These are phyloP conservation scores for Rhodotorula graminis DNA, from an alignment of 768 basidiomycete genomes.

Conservation along the genomic window DNA sequence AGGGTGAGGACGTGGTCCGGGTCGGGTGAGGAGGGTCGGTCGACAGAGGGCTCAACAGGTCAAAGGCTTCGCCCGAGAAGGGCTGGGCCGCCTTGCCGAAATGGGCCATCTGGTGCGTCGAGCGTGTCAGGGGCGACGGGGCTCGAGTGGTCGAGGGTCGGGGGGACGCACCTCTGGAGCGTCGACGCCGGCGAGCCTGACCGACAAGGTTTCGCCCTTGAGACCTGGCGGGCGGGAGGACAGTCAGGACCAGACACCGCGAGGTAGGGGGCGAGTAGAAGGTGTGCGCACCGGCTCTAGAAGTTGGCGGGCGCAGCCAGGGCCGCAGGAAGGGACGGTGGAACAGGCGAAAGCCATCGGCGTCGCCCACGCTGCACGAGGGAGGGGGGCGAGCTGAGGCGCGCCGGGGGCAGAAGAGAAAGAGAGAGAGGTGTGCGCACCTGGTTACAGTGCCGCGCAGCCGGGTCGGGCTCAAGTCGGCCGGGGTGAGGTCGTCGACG, in stretches of 20 bases:
- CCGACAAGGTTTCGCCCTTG: constrained; percentile 73
- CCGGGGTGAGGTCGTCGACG: constrained; percentile 66
- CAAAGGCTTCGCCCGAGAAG: constrained; percentile 65
- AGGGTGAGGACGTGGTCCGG: background rate
- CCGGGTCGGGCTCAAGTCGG: constrained; percentile 60
- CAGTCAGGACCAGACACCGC: too few species aligned
- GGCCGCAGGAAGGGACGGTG: constrained; percentile 74
- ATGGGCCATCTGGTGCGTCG: constrained; percentile 59
- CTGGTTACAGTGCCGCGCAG: constrained; percentile 60
- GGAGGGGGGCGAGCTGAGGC: too few species aligned
- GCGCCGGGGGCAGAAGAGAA: too few species aligned
- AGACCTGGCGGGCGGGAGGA: constrained; percentile 53
- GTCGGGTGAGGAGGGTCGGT: background rate
- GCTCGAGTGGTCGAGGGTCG: too few species aligned
- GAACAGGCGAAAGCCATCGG: constrained; percentile 80
- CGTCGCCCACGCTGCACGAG: constrained; percentile 55
- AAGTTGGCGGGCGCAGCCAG: constrained; percentile 62
- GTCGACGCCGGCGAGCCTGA: constrained; percentile 85
- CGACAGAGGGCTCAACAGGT: constrained; percentile 49
- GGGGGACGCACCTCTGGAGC: constrained; percentile 68
- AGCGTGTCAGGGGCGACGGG: too few species aligned
- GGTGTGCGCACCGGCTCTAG: constrained; percentile 64
- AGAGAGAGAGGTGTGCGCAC: constrained; percentile 46
- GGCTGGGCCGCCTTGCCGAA: constrained; percentile 78
- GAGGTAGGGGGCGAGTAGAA: constrained; percentile 7